These are phyloP conservation scores for Deinandra increscens DNA, from an alignment of 129 eudicot genomes.

Conservation along the genomic window DNA sequence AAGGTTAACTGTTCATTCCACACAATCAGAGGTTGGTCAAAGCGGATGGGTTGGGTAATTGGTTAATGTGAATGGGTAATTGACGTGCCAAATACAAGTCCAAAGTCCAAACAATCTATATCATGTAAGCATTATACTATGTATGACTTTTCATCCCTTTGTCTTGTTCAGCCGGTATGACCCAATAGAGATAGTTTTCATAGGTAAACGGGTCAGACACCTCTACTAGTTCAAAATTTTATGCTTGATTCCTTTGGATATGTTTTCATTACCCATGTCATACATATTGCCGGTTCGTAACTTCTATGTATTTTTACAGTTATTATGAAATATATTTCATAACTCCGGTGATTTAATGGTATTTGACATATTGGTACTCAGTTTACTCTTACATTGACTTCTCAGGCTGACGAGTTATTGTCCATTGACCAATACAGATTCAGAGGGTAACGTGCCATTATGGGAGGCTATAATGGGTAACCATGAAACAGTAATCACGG, in stretches of 20 bases:
- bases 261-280: no score
- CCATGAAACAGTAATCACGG: constrained; percentile 44
- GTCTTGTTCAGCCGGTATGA: neutral
- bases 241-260: neutral
- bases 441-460: constrained; percentile 79
- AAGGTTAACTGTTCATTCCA: neutral
- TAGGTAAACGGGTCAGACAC: neutral
- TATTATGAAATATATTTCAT: neutral
- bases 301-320: neutral
- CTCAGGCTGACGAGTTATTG: neutral
- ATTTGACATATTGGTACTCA: neutral
- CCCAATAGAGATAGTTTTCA: neutral
- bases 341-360: neutral
- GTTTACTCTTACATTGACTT: neutral
- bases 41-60: neutral
- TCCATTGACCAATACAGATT: constrained; percentile 42
- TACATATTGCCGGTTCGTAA: neutral
- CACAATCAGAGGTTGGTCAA: neutral
- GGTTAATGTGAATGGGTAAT: neutral
- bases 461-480: constrained; percentile 81
- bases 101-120: no score
- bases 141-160: neutral
- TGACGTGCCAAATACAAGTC: no score
- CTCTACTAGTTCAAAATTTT: neutral
- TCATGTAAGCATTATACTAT: neutral